phyloP scores from a whole-genome alignment of 2,329 filamentous ascomycete genomes.

The Blumeria graminis region DNA sequence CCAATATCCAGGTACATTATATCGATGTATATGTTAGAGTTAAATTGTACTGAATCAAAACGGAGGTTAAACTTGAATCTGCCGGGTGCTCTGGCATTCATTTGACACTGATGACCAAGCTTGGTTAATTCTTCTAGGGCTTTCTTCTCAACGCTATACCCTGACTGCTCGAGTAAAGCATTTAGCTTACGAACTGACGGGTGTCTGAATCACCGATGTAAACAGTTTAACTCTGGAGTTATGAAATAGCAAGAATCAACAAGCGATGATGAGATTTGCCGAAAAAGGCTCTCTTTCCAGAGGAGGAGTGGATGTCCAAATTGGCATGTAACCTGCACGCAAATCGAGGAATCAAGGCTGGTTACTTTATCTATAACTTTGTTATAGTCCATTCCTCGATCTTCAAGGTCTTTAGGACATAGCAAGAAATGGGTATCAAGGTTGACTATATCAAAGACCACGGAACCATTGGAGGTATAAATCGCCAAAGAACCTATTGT shows the following conservation, averaged over 20 bases:
- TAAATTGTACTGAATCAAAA: neutral
- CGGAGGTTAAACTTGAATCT: constrained; percentile 3
- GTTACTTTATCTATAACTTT: constrained; percentile 2
- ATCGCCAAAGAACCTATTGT: neutral
- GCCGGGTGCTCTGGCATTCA: neutral
- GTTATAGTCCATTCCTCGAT: constrained; percentile 2
- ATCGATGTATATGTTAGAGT: neutral
- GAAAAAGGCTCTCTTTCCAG: neutral
- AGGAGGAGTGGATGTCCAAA: neutral
- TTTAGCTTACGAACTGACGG: neutral
- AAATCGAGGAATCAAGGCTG: too few relatives aligned
- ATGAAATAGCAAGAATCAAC: neutral
- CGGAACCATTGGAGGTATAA: neutral
- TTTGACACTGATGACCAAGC: constrained; percentile 2
- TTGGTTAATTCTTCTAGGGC: neutral
- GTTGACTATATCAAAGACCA: constrained; percentile 2
- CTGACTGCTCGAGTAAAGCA: neutral
- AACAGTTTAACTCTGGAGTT: neutral
- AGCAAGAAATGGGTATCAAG: constrained; percentile 3
- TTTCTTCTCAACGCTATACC: neutral
- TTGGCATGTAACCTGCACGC: neutral
- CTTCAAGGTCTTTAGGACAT: constrained; percentile 2
- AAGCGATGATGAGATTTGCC: too few relatives aligned
- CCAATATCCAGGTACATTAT: neutral
- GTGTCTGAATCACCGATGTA: neutral